These are phyloP conservation scores for Xylaria polymorpha DNA, from an alignment of 2,329 filamentous ascomycete species.

Conservation along the genomic window DNA sequence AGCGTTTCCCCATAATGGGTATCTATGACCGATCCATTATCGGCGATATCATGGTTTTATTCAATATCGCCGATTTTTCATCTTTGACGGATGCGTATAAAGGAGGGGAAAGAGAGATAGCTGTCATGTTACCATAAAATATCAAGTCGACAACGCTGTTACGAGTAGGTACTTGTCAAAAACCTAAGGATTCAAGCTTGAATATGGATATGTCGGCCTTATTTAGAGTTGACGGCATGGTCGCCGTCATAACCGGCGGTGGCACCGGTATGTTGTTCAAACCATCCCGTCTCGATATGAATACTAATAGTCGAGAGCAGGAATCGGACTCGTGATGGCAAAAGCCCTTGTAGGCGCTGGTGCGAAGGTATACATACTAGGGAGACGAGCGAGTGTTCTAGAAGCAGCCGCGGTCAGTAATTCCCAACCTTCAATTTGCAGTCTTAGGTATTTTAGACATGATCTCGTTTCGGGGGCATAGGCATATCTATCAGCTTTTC, in stretches of 20 bases:
- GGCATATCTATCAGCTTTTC: too few species aligned
- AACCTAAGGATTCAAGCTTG: not conserved
- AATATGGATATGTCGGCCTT: slow-evolving; percentile 32
- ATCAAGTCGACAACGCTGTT: not conserved
- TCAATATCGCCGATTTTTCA: slow-evolving; percentile 15
- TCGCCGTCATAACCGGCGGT: slow-evolving; percentile 39
- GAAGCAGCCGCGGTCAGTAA: slow-evolving; percentile 26
- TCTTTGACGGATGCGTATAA: slow-evolving; percentile 7
- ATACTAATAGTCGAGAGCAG: slow-evolving; percentile 3
- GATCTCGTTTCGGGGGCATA: not conserved
- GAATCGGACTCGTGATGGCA: slow-evolving; percentile 35
- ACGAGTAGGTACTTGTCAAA: not conserved
- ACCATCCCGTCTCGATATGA: not conserved
- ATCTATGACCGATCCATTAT: not conserved
- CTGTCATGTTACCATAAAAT: not conserved
- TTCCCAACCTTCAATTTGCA: slow-evolving; percentile 43
- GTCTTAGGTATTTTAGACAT: not conserved
- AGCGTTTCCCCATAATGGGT: not conserved
- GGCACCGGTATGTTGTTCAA: slow-evolving; percentile 30
- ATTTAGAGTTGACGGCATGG: slow-evolving; percentile 40
- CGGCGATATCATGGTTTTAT: slow-evolving; percentile 19
- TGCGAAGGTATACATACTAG: slow-evolving; percentile 63
- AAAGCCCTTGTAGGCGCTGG: slow-evolving; percentile 56
- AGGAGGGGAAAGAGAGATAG: not conserved
- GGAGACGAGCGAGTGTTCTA: slow-evolving; percentile 55